Percentiles rank a stretch among this genome's conserved stretches.
These are phyloP conservation scores for Kwoniella botswanensis DNA, from an alignment of 768 basidiomycete species.

Conservation along the genomic window DNA sequence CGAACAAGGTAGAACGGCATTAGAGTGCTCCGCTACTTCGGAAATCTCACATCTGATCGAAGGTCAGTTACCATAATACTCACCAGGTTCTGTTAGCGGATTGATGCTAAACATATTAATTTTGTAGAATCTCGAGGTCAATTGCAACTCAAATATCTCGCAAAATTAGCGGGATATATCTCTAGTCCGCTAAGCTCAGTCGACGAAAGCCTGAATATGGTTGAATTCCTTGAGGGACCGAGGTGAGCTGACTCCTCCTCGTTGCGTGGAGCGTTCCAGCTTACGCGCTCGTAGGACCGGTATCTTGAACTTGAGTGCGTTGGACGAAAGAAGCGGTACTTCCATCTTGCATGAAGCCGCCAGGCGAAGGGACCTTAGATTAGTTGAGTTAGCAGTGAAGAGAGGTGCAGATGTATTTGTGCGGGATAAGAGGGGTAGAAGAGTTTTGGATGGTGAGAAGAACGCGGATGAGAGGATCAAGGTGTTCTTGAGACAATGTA, in stretches of 20 bases:
- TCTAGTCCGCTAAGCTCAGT: conserved; percentile 61
- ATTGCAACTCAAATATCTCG: conserved; percentile 66
- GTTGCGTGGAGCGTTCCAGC: conserved; percentile 33
- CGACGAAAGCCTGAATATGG: conserved; percentile 42
- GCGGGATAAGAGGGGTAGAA: conserved; percentile 73
- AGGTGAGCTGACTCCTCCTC: conserved; percentile 30
- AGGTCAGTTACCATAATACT: conserved; percentile 26
- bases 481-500: conserved; percentile 82
- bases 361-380: conserved; percentile 71
- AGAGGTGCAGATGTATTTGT: conserved; percentile 90
- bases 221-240: conserved; percentile 43
- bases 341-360: conserved; percentile 88
- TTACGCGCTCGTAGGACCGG: conserved; percentile 70
- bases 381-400: conserved; percentile 82
- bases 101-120: background rate
- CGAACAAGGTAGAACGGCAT: conserved; percentile 68
- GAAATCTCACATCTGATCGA: conserved; percentile 72
- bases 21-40: conserved; percentile 73
- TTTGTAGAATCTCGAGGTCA: conserved; percentile 71
- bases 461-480: conserved; percentile 76
- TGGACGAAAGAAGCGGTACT: conserved; percentile 77
- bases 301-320: conserved; percentile 75
- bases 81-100: background rate
- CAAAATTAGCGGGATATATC: conserved; percentile 73
- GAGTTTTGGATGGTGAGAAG: conserved; percentile 68